A percentile compares a stretch with the other conserved stretches of the same genome.
Conservation (phyloP, 2,329 filamentous ascomycete species). For the Pestalotiopsis sp. region DNA sequence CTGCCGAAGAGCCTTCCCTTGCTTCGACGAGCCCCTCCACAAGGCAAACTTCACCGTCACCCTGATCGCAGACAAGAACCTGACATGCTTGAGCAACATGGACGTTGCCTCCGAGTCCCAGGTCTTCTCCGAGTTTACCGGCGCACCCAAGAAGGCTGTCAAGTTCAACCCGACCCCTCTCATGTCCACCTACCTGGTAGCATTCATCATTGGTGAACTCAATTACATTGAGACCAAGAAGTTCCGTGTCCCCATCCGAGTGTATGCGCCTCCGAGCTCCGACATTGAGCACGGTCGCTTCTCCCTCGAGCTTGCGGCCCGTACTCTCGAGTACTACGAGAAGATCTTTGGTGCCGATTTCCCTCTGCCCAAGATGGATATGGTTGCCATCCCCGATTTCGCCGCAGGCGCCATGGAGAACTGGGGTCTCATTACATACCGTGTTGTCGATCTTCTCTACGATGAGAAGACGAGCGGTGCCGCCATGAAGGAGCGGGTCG, state of each 20-base stretch:
- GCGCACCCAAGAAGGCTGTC: constrained; percentile 77
- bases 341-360: constrained; percentile 89
- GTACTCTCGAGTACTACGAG: constrained; percentile 92
- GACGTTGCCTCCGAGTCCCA: constrained; percentile 82
- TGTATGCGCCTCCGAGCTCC: constrained; percentile 90
- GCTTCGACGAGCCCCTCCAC: constrained; percentile 92
- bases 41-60: constrained; percentile 94
- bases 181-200: constrained; percentile 96
- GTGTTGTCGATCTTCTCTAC: constrained; percentile 85
- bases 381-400: constrained; percentile 95
- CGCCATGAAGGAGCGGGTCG: constrained; percentile 87
- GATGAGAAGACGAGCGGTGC: constrained; percentile 92
- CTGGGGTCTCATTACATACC: constrained; percentile 95
- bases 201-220: constrained; percentile 92
- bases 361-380: constrained; percentile 92
- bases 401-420: constrained; percentile 98
- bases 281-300: constrained; percentile 91
- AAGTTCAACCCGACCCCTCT: constrained; percentile 89
- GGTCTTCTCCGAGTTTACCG: constrained; percentile 64
- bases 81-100: constrained; percentile 97
- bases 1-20: constrained; percentile 89
- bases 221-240: constrained; percentile 91
- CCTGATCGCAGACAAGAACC: constrained; percentile 83
- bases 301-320: constrained; percentile 85
- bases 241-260: constrained; percentile 89